Conservation (phyloP, 1,284 basidiomycete species). For the Phenoliferia sp. region DNA sequence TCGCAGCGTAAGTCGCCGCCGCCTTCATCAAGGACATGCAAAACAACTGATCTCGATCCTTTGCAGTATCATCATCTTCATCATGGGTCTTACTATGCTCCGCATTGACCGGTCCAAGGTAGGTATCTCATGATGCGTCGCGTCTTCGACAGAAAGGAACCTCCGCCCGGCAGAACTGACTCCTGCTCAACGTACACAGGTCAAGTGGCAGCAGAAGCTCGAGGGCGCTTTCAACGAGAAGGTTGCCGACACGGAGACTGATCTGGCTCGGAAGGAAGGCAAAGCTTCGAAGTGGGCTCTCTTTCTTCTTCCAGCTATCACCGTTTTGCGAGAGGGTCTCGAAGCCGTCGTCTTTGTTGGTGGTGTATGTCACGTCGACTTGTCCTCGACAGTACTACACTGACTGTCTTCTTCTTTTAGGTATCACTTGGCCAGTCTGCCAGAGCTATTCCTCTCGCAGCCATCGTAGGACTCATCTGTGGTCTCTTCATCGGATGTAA, state of each 20-base stretch:
- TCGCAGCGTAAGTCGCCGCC: conserved; percentile 50
- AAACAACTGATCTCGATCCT: not conserved
- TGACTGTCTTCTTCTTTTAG: conserved; percentile 27
- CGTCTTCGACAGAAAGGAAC: not conserved
- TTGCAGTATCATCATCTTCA: conserved; percentile 62
- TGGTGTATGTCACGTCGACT: conserved; percentile 51
- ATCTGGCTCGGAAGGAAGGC: conserved; percentile 27
- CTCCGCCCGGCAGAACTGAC: not conserved
- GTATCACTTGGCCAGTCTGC: conserved; percentile 74
- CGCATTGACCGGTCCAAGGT: conserved; percentile 57
- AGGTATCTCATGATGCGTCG: too few species aligned
- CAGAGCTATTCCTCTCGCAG: conserved; percentile 78
- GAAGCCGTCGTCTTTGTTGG: conserved; percentile 92
- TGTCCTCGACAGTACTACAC: not conserved
- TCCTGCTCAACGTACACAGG: too few species aligned
- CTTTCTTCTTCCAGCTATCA: conserved; percentile 81
- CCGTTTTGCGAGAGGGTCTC: conserved; percentile 85
- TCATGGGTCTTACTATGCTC: conserved; percentile 61
- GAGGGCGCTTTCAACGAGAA: conserved; percentile 65
- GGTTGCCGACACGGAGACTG: conserved; percentile 12
- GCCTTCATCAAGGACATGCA: not conserved
- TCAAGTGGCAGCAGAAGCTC: conserved; percentile 86
- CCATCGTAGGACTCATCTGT: conserved; percentile 72
- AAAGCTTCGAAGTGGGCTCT: conserved; percentile 62
- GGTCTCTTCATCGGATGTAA: conserved; percentile 60